Evolutionary conservation across 345 rosid species (phyloP), one percentile per base, ranked within the genome.

Genomic region (Turnera subulata): DNA sequence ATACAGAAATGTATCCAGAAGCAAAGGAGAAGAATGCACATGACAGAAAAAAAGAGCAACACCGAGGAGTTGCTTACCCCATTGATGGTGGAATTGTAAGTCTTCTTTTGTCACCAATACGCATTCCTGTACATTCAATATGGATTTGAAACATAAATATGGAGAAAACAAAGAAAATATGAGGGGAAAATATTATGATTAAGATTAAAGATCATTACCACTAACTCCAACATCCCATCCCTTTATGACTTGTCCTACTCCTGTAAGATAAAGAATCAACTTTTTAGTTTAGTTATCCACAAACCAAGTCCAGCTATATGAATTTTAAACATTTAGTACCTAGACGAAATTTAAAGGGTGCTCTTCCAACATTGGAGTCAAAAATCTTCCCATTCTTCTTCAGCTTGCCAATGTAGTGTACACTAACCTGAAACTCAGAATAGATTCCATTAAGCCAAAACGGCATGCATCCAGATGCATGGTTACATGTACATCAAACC

Each of bases 221-320:
- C 73, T 74, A 47, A 94, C 91, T 18, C 97, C 99, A 55, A 90
- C 91, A 76, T 94, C 99, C 99, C 97, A 94, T 63, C 97, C 99
- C 74, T 85, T 85, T 50, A 94, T 94, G 61, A 94, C 99, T 70
- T 84, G 73, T 37, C 97, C 97, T 1, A 85, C 64, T 57, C 99
- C 97, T 94, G 71, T 56, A 65, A 56, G 29, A 77, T 54, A 56
- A 42, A 54, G 22, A 58, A 29, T 44, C 52, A 56, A 62, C 52
- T 35, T 46, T 18, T 46, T 23, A 60, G n/a, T n/a, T 39, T 16
- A 32, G 24, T 11, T 8, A 35, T 11, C 1, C 46, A 64, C 6
- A n/a, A 56, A 56, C 45, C 12, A 59, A 50, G 16, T 42, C 16
- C 45, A 11, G 16, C 12, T 4, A 44, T 26, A 46, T 33, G 25